Conservation (phyloP, 2,329 filamentous ascomycete genomes). For the Ophiocordyceps camponoti-saundersi region DNA sequence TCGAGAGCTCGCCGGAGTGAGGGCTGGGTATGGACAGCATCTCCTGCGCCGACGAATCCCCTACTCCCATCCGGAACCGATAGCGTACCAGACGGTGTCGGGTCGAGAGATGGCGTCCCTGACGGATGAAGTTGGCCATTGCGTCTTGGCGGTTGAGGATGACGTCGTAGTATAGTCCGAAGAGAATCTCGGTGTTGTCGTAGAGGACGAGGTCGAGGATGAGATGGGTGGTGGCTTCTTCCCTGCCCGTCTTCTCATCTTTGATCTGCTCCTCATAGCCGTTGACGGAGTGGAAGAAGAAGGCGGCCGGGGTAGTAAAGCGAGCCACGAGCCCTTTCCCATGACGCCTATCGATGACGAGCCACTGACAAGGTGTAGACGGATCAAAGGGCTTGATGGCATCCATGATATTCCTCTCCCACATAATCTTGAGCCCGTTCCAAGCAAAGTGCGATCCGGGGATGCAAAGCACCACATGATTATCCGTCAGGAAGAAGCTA, state of each 20-base stretch:
- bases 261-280: slow-evolving; percentile 45
- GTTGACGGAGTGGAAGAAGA: slow-evolving; percentile 69
- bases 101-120: slow-evolving; percentile 17
- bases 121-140: slow-evolving; percentile 23
- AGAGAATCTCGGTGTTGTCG: slow-evolving; percentile 45
- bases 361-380: slow-evolving; percentile 45
- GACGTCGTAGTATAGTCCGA: slow-evolving; percentile 53
- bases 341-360: slow-evolving; percentile 50
- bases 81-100: slow-evolving; percentile 25
- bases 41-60: slow-evolving; percentile 11
- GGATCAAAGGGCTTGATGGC: slow-evolving; percentile 47
- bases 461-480: slow-evolving; percentile 57
- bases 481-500: slow-evolving; percentile 57
- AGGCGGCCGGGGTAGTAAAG: slow-evolving; percentile 51
- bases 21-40: slow-evolving; percentile 31
- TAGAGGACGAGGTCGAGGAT: slow-evolving; percentile 51
- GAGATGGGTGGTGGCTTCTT: slow-evolving; percentile 24
- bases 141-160: slow-evolving; percentile 35
- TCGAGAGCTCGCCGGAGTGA: slow-evolving; percentile 45
- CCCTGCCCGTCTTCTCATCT: slow-evolving; percentile 13
- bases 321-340: slow-evolving; percentile 49
- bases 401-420: slow-evolving; percentile 50
- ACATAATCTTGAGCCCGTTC: slow-evolving; percentile 42
- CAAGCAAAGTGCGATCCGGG: slow-evolving; percentile 46
- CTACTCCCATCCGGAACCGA: slow-evolving; percentile 19